Percentiles rank a stretch among this genome's conserved stretches.
Evolutionary conservation across 305 asterid genomes (phyloP).

Genomic region (Salvia sclarea): DNA sequence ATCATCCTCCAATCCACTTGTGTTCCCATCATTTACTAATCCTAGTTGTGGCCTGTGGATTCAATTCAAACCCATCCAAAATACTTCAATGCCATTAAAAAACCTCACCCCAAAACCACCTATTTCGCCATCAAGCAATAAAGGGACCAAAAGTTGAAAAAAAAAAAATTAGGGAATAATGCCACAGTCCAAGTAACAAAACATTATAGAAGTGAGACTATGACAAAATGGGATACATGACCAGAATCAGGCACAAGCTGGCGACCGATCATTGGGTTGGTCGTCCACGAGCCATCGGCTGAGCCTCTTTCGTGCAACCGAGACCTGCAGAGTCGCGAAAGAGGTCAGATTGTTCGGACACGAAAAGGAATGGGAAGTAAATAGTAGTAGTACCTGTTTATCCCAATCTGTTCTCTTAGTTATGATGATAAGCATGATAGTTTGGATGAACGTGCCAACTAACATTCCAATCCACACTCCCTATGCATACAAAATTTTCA

Average conservation of each 20-base stretch:
- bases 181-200: not conserved
- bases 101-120: not conserved
- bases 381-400: conserved; percentile 45
- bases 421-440: conserved; percentile 44
- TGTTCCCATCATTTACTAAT: not conserved
- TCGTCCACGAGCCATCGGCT: conserved; percentile 42
- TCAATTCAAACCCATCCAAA: not conserved
- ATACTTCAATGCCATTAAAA: not conserved
- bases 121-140: not conserved
- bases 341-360: not conserved
- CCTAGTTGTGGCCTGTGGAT: not conserved
- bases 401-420: conserved; percentile 69
- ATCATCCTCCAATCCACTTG: too few species aligned
- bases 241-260: conserved; percentile 23
- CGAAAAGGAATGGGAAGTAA: not conserved
- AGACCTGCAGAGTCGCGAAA: conserved; percentile 30
- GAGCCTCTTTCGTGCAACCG: conserved; percentile 39
- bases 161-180: not conserved
- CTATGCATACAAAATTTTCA: conserved; percentile 25
- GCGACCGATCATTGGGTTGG: conserved; percentile 24
- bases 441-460: conserved; percentile 58
- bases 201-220: not conserved
- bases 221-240: not conserved
- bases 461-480: conserved; percentile 84
- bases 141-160: not conserved